Base-by-base conservation (phyloP, 106 monocot genomes). In the Apostasia shenzhenica region DNA sequence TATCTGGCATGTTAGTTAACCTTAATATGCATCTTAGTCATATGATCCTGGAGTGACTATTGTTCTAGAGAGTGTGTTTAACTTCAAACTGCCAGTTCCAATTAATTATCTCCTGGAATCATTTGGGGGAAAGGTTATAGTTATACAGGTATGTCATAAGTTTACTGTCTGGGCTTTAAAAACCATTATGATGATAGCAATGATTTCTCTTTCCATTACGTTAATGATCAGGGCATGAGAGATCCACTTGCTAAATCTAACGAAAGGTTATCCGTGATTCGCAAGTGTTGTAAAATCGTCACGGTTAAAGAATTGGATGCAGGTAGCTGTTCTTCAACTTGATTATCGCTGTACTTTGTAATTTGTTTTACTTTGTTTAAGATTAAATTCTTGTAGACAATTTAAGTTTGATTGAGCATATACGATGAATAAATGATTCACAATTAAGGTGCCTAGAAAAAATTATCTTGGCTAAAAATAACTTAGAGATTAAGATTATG, bases 11-110 rank as follows among this genome's bases (percentile, higher is more conserved):
- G 26, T 6, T 1, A 7, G 65, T 67, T 40, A 58, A 78, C 76
- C 84, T 79, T 88, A 72, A 95, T 61, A 55, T 68, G 14, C 43
- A 55, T 61, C 72, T 6, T 62, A 97, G 95, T 92, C 97, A 61
- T 85, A 90, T 80, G 97, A 99, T 85, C 97, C 97, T 64, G 97
- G 97, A 7, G 90, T 78, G 53, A 68, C 73, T 46, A 57, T 79
- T 0, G 78, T 99, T 73, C 45, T 99, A 37, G 93, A 90, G 76
- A 80, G 85, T 41, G 69, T 99, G 54, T 78, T 93, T 45, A 87
- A 70, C 58, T 85, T 93, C 72, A 83, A 72, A 59, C 57, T 90
- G 57, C 77, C 75, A 51, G 74, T 99, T 76, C 99, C 99, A 77
- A 82, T 99, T 45, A 99, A 93, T 79, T 89, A 85, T 75, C 80